Conservation (phyloP, 805 yeast species). For the Wickerhamomyces hampshirensis region DNA sequence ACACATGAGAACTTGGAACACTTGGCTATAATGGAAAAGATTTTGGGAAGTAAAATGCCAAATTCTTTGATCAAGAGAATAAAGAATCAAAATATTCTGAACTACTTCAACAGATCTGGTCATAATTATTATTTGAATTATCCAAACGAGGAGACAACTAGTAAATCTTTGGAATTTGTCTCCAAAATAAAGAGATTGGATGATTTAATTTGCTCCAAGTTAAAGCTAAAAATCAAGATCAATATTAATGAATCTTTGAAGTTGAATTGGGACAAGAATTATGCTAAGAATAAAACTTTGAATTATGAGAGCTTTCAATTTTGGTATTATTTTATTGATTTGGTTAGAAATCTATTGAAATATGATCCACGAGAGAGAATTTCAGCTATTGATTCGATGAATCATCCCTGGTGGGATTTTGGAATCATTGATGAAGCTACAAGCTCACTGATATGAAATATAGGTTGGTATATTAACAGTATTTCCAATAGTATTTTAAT, state of each 20-base stretch:
- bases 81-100: slow-evolving; percentile 6
- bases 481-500: slow-evolving; percentile 7
- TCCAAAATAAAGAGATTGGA: slow-evolving; percentile 38
- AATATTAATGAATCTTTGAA: slow-evolving; percentile 19
- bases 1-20: slow-evolving; percentile 95
- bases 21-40: slow-evolving; percentile 88
- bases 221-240: slow-evolving; percentile 22
- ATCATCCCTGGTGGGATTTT: slow-evolving; percentile 76
- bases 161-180: slow-evolving; percentile 34
- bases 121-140: slow-evolving; percentile 27
- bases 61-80: slow-evolving; percentile 28
- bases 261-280: slow-evolving; percentile 19
- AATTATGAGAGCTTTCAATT: slow-evolving; percentile 64
- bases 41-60: slow-evolving; percentile 52
- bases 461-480: background rate
- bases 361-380: slow-evolving; percentile 71
- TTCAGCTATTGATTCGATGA: slow-evolving; percentile 70
- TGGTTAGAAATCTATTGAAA: slow-evolving; percentile 58
- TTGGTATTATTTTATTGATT: slow-evolving; percentile 79
- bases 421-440: slow-evolving; percentile 54
- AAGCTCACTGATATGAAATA: slow-evolving; percentile 11
- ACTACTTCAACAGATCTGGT: slow-evolving; percentile 12
- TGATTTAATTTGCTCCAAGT: slow-evolving; percentile 35
- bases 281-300: slow-evolving; percentile 29
- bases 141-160: slow-evolving; percentile 36